A percentile compares a stretch with the other conserved stretches of the same genome.
phyloP scores from a whole-genome alignment of 1,284 basidiomycete genomes.

The Ganoderma multipileum region DNA sequence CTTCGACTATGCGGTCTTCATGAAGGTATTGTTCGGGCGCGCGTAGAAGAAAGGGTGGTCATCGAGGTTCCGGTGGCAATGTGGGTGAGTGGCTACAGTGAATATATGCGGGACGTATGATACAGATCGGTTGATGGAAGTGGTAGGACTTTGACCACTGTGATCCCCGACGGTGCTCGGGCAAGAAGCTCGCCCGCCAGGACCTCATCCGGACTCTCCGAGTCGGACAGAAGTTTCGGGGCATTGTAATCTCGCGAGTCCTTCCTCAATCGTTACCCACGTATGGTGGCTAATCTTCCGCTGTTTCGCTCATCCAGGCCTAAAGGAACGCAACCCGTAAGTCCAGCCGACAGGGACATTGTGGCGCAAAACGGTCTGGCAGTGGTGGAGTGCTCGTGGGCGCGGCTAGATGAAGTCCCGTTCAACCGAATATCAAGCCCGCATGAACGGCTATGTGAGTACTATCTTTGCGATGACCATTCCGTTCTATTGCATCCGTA shows the following conservation, averaged over 20 bases:
- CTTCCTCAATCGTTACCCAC: constrained; percentile 5
- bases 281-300: background rate
- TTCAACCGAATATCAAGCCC: constrained; percentile 94
- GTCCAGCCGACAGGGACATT: constrained; percentile 87
- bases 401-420: constrained; percentile 91
- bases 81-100: constrained; percentile 69
- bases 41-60: constrained; percentile 31
- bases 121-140: background rate
- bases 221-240: constrained; percentile 89
- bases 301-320: constrained; percentile 65
- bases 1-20: background rate
- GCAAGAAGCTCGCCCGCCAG: constrained; percentile 90
- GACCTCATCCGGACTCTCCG: constrained; percentile 87
- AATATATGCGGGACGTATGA: background rate
- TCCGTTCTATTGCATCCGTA: background rate
- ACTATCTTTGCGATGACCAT: background rate
- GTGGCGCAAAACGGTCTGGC: constrained; percentile 83
- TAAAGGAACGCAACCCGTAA: constrained; percentile 83
- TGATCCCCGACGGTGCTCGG: constrained; percentile 93
- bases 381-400: constrained; percentile 98
- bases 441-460: constrained; percentile 88
- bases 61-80: constrained; percentile 83
- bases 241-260: constrained; percentile 88
- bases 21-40: background rate
- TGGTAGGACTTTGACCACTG: constrained; percentile 95